Conservation (phyloP, 345 rosid species). For the Lagerstroemia speciosa region DNA sequence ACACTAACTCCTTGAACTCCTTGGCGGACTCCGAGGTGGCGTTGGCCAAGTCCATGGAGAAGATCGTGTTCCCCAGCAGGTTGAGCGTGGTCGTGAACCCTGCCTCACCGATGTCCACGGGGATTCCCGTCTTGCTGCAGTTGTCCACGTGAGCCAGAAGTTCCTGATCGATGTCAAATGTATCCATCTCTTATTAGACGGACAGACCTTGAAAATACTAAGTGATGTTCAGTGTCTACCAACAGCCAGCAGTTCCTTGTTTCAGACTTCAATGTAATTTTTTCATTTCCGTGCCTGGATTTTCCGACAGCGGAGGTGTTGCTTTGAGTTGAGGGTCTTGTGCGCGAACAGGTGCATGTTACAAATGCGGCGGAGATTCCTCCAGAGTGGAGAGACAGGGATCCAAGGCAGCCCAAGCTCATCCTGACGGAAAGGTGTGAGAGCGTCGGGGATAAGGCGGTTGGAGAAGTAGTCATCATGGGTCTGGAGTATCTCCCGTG, state of each 20-base stretch:
- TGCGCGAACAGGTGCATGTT: constrained; percentile 16
- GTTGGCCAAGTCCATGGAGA: constrained; percentile 22
- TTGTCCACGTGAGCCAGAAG: constrained; percentile 15
- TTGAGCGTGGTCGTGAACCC: constrained; percentile 20
- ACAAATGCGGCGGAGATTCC: constrained; percentile 27
- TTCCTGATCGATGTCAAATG: not conserved
- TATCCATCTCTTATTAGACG: not conserved
- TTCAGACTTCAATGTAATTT: not conserved
- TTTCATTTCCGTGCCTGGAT: not conserved
- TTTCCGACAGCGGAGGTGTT: constrained; percentile 11
- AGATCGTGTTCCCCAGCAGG: constrained; percentile 14
- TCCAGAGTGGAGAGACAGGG: constrained; percentile 28
- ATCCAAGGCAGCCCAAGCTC: constrained; percentile 25
- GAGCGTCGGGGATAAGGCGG: constrained; percentile 16
- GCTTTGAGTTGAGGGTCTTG: constrained; percentile 25
- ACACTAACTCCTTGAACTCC: constrained; percentile 16
- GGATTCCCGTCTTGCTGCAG: not conserved
- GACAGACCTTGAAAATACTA: too few relatives aligned
- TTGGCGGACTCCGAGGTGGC: constrained; percentile 7
- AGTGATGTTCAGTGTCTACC: too few relatives aligned
- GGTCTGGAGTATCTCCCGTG: constrained; percentile 33
- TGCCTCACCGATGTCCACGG: too few relatives aligned
- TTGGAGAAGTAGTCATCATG: constrained; percentile 23
- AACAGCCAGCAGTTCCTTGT: too few relatives aligned
- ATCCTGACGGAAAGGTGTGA: constrained; percentile 21